Evolutionary conservation across 2,329 filamentous ascomycete genomes (phyloP), one percentile per base, ranked within the genome.

Genomic region (Ophiosphaerella korrae): DNA sequence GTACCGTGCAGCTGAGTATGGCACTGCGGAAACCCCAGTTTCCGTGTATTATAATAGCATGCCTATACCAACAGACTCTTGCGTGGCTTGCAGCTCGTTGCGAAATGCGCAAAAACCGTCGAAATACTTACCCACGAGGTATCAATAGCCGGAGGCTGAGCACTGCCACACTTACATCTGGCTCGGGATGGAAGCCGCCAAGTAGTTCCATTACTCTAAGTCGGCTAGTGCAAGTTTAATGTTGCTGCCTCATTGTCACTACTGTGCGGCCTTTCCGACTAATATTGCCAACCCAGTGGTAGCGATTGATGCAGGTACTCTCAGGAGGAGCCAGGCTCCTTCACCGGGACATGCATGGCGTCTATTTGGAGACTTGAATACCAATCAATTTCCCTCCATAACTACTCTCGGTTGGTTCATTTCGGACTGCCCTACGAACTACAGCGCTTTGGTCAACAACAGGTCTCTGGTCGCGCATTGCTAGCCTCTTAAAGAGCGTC

Each of bases 281-380:
- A 50, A 53, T 52, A 39, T 48, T 63, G 58, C 63, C 61, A 58
- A 48, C 57, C 32, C 45, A 52, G 57, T 52, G 58, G 62, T 65
- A 66, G 56, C 59, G 53, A 62, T 42, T 45, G 42, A 69, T 67
- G 62, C 62, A 63, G 58, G 60, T 62, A 67, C 62, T 57, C 58
- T 23, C 34, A 45, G 37, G 40, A 34, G 42, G 51, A 44, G 46
- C 51, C 55, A 18, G 51, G 40, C 40, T 50, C 53, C 48, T 52
- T 55, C 47, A 48, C 48, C 53, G 52, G 55, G 47, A 55, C 48
- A 43, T 52, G 48, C 24, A 61, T 52, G 57, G 58, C 55, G 57
- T 57, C 43, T 45, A 43, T 40, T 13, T 41, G 42, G 43, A 33
- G 42, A 38, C 29, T 29, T 9, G 29, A 38, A 23, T 42, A 45